Percentiles rank a stretch among this genome's conserved stretches.
Evolutionary conservation across 2,329 filamentous ascomycete genomes (phyloP).

Genomic region (Allantophomopsis lycopodina): DNA sequence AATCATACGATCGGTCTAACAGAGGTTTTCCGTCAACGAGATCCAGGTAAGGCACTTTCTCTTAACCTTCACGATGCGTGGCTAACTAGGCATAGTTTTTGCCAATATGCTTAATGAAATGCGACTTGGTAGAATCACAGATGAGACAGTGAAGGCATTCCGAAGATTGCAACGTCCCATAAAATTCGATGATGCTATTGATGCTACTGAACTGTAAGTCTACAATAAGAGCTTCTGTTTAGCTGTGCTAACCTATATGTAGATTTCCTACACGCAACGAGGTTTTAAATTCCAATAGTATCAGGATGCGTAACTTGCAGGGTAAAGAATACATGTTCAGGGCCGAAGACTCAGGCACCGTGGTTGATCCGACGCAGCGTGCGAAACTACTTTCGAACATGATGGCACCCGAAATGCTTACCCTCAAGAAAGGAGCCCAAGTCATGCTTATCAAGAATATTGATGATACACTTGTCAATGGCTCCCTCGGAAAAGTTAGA

Average conservation of each 20-base stretch:
- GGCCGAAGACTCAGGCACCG: conserved; percentile 59
- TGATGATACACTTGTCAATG: conserved; percentile 87
- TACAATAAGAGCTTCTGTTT: neutral
- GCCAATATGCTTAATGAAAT: conserved; percentile 96
- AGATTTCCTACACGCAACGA: conserved; percentile 80
- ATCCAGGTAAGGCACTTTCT: conserved; percentile 39
- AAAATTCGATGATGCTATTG: conserved; percentile 57
- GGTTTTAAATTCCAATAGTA: conserved; percentile 75
- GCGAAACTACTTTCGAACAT: conserved; percentile 76
- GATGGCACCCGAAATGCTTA: conserved; percentile 76
- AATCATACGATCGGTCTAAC: conserved; percentile 92
- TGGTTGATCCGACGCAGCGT: conserved; percentile 49
- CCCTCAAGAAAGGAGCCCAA: conserved; percentile 82
- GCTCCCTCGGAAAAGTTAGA: conserved; percentile 76
- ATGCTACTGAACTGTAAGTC: conserved; percentile 68
- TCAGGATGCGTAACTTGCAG: conserved; percentile 56
- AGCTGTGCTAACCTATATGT: conserved; percentile 9
- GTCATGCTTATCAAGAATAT: conserved; percentile 99
- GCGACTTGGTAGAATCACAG: conserved; percentile 71
- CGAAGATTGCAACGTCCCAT: conserved; percentile 58
- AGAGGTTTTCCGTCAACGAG: conserved; percentile 91
- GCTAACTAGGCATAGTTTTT: conserved; percentile 44
- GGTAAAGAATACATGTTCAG: conserved; percentile 56
- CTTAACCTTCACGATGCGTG: neutral
- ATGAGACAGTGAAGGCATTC: conserved; percentile 67